Conservation (phyloP, 2,329 filamentous ascomycete genomes). For the Diaporthe amygdali region DNA sequence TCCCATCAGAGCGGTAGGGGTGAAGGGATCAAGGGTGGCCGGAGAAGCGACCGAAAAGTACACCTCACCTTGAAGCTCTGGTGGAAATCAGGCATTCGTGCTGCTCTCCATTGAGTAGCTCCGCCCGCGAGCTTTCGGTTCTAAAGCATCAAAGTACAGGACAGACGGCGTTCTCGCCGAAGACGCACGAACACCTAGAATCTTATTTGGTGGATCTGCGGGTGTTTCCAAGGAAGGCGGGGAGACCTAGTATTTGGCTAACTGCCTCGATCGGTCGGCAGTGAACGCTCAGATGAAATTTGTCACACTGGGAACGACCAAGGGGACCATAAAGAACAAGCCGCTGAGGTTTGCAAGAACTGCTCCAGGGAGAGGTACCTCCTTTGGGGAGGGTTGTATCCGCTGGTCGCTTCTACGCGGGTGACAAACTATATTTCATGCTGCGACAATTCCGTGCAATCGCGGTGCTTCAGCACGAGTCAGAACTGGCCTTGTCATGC, state of each 20-base stretch:
- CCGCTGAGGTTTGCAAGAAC: background rate
- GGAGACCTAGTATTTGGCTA: background rate
- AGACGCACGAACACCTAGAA: background rate
- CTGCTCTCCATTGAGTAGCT: background rate
- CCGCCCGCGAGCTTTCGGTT: background rate
- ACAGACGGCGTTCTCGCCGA: constrained; percentile 6
- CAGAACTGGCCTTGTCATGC: background rate
- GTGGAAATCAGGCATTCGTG: background rate
- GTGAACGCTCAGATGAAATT: background rate
- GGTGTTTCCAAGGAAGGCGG: background rate
- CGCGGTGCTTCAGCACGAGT: background rate
- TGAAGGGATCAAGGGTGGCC: background rate
- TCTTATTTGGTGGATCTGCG: background rate
- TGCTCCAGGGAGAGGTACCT: background rate
- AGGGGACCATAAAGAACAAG: background rate
- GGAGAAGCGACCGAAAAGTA: background rate
- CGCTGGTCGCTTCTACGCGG: background rate
- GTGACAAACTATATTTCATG: constrained; percentile 1
- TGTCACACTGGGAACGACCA: background rate
- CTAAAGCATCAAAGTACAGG: background rate
- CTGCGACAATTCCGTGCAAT: background rate
- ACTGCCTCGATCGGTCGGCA: background rate
- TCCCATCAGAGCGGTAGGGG: constrained; percentile 4
- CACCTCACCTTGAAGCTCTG: background rate
- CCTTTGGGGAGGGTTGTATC: background rate